Percentiles rank a stretch among this genome's conserved stretches.
These are phyloP conservation scores for Talaromyces pinophilus DNA, from an alignment of 2,329 filamentous ascomycete genomes.

Conservation along the genomic window DNA sequence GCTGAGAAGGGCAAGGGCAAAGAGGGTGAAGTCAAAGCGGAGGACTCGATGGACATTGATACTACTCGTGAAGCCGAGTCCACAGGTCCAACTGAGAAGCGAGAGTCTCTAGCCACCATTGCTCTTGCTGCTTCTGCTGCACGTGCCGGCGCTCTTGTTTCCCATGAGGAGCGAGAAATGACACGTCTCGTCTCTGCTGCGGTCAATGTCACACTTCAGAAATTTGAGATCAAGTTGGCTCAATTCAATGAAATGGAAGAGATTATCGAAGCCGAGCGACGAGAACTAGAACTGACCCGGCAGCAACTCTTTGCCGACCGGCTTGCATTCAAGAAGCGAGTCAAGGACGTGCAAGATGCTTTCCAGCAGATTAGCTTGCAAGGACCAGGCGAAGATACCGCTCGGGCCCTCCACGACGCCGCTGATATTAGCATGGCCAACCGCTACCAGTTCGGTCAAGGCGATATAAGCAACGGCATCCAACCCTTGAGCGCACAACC, in stretches of 20 bases:
- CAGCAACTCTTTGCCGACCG: constrained; percentile 94
- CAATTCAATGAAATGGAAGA: constrained; percentile 97
- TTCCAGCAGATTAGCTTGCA: constrained; percentile 53
- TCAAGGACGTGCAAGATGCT: constrained; percentile 76
- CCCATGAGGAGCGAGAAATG: constrained; percentile 95
- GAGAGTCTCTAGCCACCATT: constrained; percentile 64
- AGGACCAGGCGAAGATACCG: constrained; percentile 45
- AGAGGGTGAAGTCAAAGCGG: constrained; percentile 53
- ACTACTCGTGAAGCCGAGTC: constrained; percentile 34
- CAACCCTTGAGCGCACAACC: constrained; percentile 45
- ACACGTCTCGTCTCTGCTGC: constrained; percentile 88
- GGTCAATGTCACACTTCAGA: constrained; percentile 91
- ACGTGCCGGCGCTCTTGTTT: constrained; percentile 82
- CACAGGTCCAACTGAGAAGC: constrained; percentile 49
- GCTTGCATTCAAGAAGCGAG: constrained; percentile 82
- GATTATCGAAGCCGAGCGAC: constrained; percentile 84
- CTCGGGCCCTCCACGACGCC: constrained; percentile 38
- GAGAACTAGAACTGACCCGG: constrained; percentile 86
- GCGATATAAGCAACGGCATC: constrained; percentile 33
- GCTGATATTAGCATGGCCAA: constrained; percentile 40
- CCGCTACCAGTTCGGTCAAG: constrained; percentile 43
- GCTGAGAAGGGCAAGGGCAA: constrained; percentile 54
- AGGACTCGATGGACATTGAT: constrained; percentile 63
- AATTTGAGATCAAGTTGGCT: constrained; percentile 90
- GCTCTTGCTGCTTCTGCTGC: constrained; percentile 84